These are phyloP conservation scores for Lasiosphaeriaceae sp. DNA, from an alignment of 495 filamentous ascomycete genomes.

Conservation along the genomic window DNA sequence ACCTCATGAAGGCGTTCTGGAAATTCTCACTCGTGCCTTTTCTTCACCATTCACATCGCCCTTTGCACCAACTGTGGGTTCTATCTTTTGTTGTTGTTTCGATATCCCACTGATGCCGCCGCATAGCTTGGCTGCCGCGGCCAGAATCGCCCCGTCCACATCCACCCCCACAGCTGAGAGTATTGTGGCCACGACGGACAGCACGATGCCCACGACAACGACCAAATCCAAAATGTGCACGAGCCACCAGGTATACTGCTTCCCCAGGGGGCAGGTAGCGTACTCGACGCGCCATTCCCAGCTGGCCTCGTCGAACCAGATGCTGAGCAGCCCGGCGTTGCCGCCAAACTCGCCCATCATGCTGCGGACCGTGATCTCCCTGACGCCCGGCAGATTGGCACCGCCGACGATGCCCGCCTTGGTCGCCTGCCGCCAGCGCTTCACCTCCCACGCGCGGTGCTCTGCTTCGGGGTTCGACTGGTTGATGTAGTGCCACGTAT, in stretches of 20 bases:
- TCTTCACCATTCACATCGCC: too few relatives aligned
- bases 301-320: slow-evolving; percentile 74
- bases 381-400: slow-evolving; percentile 51
- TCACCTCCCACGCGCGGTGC: slow-evolving; percentile 37
- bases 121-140: neutral
- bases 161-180: slow-evolving; percentile 18
- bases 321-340: slow-evolving; percentile 78
- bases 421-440: slow-evolving; percentile 35
- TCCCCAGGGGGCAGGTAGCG: slow-evolving; percentile 68
- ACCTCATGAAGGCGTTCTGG: too few relatives aligned
- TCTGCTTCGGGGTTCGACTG: slow-evolving; percentile 32
- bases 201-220: slow-evolving; percentile 35
- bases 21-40: too few relatives aligned
- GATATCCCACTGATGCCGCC: too few relatives aligned
- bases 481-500: slow-evolving; percentile 75
- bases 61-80: too few relatives aligned
- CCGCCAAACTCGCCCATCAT: slow-evolving; percentile 97
- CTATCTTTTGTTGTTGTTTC: too few relatives aligned
- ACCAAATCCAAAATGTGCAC: slow-evolving; percentile 71
- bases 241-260: slow-evolving; percentile 92
- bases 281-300: slow-evolving; percentile 82
- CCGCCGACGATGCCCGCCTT: slow-evolving; percentile 28
- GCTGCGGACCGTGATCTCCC: slow-evolving; percentile 90
- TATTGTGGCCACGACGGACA: slow-evolving; percentile 22
- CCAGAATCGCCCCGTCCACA: slow-evolving; percentile 16